Base-by-base conservation (phyloP, 2,329 filamentous ascomycete genomes). In the Helicocarpus griseus region DNA sequence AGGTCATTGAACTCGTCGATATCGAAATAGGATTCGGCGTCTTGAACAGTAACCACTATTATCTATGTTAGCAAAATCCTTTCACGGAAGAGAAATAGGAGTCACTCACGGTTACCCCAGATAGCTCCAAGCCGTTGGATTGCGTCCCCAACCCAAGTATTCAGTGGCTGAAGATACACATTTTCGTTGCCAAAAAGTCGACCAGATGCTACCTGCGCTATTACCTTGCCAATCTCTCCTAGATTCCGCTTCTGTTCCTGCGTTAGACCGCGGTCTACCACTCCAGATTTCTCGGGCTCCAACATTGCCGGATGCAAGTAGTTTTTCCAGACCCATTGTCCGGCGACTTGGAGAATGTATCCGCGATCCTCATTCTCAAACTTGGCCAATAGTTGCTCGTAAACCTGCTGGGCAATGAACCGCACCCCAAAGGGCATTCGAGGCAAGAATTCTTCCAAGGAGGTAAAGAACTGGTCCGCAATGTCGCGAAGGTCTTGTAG, bases 1-100 rank as follows among this genome's bases (percentile, higher is more conserved):
- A 98, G 78, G 64, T 98, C 93, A 65, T 96, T 97, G 79, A 93
- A 98, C 67, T 97, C 93, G 65, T 98, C 93, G 65, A 98, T 96
- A 68, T 97, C 90, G 64, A 97, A 98, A 22, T 93, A 93, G 49
- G 82, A 79, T 69, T 98, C 93, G 0, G 89, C 87, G 61, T 93
- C 85, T 13, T 86, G 83, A 11, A 97, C 87, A 11, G 85, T 81
- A 58, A 98, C 88, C 54, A 97, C 77, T 77, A 56, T 39, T 49
- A 50, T 41, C 19, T 1, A 35, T 35, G 61, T 77, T 65, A 75
- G 70, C 49, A 55, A 22, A 19, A 17, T 45, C 38, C 17, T 13
- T 40, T 13, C 1, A 14, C 2, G 22, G 11, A 51, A 11, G 14
- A 9, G 24, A 39, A 41, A 6, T 11, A 43, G 5, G 3, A 26